Conservation (phyloP, 805 yeast species). For the Candida nanaspora region DNA sequence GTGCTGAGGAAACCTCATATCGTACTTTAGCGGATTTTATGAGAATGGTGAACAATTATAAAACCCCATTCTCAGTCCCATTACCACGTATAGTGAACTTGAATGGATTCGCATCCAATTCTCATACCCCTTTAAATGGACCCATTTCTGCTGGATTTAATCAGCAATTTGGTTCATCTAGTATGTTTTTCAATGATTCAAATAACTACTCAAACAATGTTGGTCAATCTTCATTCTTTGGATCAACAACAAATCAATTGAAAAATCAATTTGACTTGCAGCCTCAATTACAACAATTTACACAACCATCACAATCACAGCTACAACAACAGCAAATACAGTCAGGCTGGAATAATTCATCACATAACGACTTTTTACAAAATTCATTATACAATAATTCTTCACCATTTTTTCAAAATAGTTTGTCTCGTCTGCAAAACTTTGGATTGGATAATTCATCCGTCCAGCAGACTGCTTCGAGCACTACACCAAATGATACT, state of each 20-base stretch:
- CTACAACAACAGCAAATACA: background rate
- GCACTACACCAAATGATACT: no score
- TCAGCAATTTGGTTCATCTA: background rate
- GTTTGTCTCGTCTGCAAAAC: background rate
- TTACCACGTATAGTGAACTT: constrained; percentile 28
- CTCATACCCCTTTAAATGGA: no score
- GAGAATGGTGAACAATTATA: constrained; percentile 36
- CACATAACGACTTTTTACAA: background rate
- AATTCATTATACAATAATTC: background rate
- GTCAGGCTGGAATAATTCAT: background rate
- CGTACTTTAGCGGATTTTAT: constrained; percentile 48
- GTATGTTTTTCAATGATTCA: constrained; percentile 2
- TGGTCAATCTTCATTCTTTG: background rate
- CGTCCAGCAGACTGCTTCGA: no score
- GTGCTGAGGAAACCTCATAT: constrained; percentile 47
- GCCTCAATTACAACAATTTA: constrained; percentile 1
- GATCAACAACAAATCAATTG: background rate
- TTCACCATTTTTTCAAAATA: background rate
- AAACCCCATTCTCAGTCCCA: constrained; percentile 58
- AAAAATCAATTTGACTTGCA: background rate
- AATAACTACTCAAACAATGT: no score
- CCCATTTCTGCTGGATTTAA: background rate
- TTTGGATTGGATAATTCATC: background rate
- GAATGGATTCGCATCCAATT: constrained; percentile 3
- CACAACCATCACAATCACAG: background rate